phyloP scores from a whole-genome alignment of 495 filamentous ascomycete genomes.

The Paragyromitra xinjiangensis region DNA sequence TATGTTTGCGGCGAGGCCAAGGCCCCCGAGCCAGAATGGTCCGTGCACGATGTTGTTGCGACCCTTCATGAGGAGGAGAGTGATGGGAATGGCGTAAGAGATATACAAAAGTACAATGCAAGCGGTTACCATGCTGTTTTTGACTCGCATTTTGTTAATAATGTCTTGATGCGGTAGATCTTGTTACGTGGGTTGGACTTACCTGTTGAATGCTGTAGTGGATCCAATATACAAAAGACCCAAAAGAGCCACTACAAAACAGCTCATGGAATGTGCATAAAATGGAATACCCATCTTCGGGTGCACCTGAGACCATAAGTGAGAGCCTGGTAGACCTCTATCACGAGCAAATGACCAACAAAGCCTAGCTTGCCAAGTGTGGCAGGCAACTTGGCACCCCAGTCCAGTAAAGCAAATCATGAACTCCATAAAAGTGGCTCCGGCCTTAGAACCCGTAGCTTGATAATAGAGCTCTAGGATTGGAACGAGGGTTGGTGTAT shows the following conservation, averaged over 20 bases:
- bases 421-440: constrained; percentile 66
- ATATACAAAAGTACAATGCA: constrained; percentile 65
- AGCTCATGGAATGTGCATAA: constrained; percentile 64
- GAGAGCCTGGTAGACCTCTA: constrained; percentile 64
- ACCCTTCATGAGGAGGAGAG: constrained; percentile 64
- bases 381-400: constrained; percentile 66
- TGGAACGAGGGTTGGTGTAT: constrained; percentile 66
- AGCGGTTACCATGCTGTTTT: constrained; percentile 63
- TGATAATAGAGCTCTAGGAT: constrained; percentile 69
- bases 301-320: constrained; percentile 64
- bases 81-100: constrained; percentile 64
- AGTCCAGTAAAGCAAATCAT: constrained; percentile 67
- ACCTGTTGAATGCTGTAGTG: constrained; percentile 66
- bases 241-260: constrained; percentile 63
- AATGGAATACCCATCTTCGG: constrained; percentile 66
- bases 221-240: constrained; percentile 68
- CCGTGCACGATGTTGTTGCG: constrained; percentile 65
- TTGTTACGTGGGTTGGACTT: constrained; percentile 21
- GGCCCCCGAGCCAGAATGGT: constrained; percentile 62
- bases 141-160: constrained; percentile 8
- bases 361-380: constrained; percentile 66
- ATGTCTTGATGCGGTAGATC: constrained; percentile 18
- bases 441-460: constrained; percentile 64
- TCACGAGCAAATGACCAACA: constrained; percentile 72
- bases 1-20: constrained; percentile 62